Evolutionary conservation across 495 filamentous ascomycete genomes (phyloP).

Genomic region (Pyronema domesticum): DNA sequence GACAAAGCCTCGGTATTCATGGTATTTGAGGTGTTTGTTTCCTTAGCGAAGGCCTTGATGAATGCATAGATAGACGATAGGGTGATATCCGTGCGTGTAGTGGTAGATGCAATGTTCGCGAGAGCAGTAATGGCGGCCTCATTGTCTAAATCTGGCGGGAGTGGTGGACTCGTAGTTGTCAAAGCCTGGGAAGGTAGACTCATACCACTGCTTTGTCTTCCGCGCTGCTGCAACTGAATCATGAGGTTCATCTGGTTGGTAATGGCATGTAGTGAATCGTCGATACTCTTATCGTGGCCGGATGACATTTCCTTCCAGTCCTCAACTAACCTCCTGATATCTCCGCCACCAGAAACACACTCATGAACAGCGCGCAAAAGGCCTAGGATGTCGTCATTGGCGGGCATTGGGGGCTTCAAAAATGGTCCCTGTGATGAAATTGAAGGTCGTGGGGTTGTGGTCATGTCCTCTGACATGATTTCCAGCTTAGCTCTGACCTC

Average conservation of each 20-base stretch:
- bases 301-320: slow-evolving; percentile 19
- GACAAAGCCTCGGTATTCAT: slow-evolving; percentile 19
- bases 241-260: slow-evolving; percentile 21
- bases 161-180: slow-evolving; percentile 20
- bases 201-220: slow-evolving; percentile 5
- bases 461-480: slow-evolving; percentile 5
- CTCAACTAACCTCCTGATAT: slow-evolving; percentile 19
- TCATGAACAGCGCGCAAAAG: slow-evolving; percentile 16
- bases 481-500: slow-evolving; percentile 16
- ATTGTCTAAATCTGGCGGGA: slow-evolving; percentile 22
- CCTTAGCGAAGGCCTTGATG: slow-evolving; percentile 23
- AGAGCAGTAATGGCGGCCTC: slow-evolving; percentile 24
- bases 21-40: slow-evolving; percentile 19
- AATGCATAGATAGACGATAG: slow-evolving; percentile 23
- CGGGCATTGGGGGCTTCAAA: background rate
- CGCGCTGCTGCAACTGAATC: slow-evolving; percentile 19
- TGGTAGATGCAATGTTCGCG: slow-evolving; percentile 24
- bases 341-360: slow-evolving; percentile 12
- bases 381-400: slow-evolving; percentile 14
- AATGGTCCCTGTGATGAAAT: background rate
- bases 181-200: slow-evolving; percentile 22
- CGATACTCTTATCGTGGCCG: slow-evolving; percentile 18
- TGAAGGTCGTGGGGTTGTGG: slow-evolving; percentile 1
- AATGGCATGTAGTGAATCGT: slow-evolving; percentile 17
- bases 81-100: slow-evolving; percentile 23